Evolutionary conservation across 2,329 filamentous ascomycete species (phyloP).

Genomic region (Diaporthe sp.): DNA sequence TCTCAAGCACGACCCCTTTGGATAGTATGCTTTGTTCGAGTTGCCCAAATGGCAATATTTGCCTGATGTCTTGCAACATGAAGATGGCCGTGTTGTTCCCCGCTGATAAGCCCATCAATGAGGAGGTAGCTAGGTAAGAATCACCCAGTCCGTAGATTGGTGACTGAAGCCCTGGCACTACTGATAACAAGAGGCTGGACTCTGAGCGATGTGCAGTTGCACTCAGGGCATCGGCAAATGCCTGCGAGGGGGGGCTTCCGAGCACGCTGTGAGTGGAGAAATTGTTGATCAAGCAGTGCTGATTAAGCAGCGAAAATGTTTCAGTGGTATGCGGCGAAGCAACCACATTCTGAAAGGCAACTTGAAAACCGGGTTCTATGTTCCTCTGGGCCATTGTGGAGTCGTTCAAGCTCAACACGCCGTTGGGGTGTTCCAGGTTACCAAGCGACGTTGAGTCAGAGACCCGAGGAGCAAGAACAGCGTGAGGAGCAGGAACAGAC

Average conservation of each 20-base stretch:
- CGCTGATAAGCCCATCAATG: background rate
- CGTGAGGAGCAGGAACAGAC: too few relatives aligned
- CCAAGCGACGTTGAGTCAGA: background rate
- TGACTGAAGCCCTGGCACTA: background rate
- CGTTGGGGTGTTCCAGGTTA: background rate
- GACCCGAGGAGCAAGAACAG: background rate
- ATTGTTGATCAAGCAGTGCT: background rate
- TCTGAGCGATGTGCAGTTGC: too few relatives aligned
- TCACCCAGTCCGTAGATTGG: background rate
- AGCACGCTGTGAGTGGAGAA: background rate
- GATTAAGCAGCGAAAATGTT: too few relatives aligned
- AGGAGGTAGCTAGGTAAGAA: background rate
- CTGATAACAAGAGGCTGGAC: too few relatives aligned
- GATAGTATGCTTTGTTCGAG: background rate
- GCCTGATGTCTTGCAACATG: background rate
- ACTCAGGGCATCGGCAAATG: too few relatives aligned
- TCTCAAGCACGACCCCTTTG: background rate
- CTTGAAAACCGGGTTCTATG: background rate
- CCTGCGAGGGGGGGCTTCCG: too few relatives aligned
- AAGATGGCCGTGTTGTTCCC: background rate
- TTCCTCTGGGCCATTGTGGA: rapidly evolving
- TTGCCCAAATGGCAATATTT: background rate
- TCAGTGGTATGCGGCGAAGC: too few relatives aligned
- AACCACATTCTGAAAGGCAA: too few relatives aligned
- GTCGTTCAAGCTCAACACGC: background rate